A percentile compares a stretch with the other conserved stretches of the same genome.
Conservation (phyloP, 83 land plant genomes). For the Picea abies region DNA sequence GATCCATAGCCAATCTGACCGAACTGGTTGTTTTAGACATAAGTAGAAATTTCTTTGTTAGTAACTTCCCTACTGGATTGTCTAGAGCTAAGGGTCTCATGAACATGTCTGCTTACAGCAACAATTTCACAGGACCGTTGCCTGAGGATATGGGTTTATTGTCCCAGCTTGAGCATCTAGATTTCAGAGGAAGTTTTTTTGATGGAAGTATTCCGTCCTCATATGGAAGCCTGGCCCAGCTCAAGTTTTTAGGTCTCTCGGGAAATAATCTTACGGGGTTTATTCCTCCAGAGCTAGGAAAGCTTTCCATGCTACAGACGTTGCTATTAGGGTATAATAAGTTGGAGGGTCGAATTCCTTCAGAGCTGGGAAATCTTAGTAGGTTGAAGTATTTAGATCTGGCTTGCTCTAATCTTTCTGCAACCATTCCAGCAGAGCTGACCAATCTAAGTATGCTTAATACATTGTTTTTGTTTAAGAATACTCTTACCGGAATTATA, state of each 20-base stretch:
- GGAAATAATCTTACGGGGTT: conserved; percentile 66
- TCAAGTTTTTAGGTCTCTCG: conserved; percentile 64
- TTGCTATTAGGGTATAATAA: conserved; percentile 61
- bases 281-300: conserved; percentile 61
- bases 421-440: conserved; percentile 66
- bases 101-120: conserved; percentile 55
- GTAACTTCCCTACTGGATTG: conserved; percentile 47
- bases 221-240: conserved; percentile 38
- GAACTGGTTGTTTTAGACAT: conserved; percentile 44
- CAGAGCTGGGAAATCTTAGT: conserved; percentile 62
- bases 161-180: conserved; percentile 48
- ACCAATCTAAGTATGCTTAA: conserved; percentile 46
- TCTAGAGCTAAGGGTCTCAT: conserved; percentile 30
- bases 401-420: conserved; percentile 55
- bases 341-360: conserved; percentile 60
- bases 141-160: conserved; percentile 61
- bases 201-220: conserved; percentile 53
- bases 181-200: conserved; percentile 61
- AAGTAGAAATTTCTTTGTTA: conserved; percentile 51
- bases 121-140: conserved; percentile 56
- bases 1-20: conserved; percentile 36
- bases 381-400: conserved; percentile 58
- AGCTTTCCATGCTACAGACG: conserved; percentile 49
- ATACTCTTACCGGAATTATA: conserved; percentile 42
- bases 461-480: conserved; percentile 50